Percentiles rank a stretch among this genome's conserved stretches.
Conservation (phyloP, 805 yeast species). For the Candida corydali region DNA sequence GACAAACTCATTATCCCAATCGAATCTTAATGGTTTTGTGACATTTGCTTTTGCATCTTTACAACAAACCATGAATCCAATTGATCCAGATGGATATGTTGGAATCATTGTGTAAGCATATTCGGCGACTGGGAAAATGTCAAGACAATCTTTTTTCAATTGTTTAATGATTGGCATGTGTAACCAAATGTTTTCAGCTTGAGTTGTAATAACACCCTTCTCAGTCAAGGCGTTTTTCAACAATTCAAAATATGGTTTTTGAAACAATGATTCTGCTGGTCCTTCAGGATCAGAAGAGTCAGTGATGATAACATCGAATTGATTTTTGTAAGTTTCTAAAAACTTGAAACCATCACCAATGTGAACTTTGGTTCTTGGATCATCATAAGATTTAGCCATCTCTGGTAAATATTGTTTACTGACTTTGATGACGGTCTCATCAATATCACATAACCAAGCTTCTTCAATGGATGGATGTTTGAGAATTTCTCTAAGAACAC, state of each 20-base stretch:
- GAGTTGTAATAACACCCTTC: conserved; percentile 88
- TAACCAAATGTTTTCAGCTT: conserved; percentile 94
- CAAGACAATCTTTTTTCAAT: conserved; percentile 74
- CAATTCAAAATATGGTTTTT: conserved; percentile 84
- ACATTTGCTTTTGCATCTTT: conserved; percentile 68
- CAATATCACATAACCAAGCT: conserved; percentile 92
- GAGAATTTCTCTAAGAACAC: conserved; percentile 91
- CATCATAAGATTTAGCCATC: conserved; percentile 77
- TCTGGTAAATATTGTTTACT: conserved; percentile 85
- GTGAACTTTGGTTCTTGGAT: conserved; percentile 86
- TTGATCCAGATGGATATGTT: conserved; percentile 95
- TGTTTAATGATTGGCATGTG: conserved; percentile 81
- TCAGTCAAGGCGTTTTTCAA: conserved; percentile 84
- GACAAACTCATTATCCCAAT: conserved; percentile 59
- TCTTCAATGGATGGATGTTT: conserved; percentile 84
- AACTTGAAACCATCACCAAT: conserved; percentile 98
- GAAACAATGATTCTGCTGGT: conserved; percentile 92
- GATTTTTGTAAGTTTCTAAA: conserved; percentile 74
- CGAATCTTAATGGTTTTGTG: conserved; percentile 60
- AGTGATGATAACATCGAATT: conserved; percentile 92
- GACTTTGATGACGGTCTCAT: conserved; percentile 84
- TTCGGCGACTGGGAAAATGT: conserved; percentile 87
- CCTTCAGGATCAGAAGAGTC: conserved; percentile 99
- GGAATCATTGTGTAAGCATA: conserved; percentile 92
- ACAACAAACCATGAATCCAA: conserved; percentile 96